Conservation (phyloP, 352 stramenopile species). For the Phytopythium chamaehyphon region DNA sequence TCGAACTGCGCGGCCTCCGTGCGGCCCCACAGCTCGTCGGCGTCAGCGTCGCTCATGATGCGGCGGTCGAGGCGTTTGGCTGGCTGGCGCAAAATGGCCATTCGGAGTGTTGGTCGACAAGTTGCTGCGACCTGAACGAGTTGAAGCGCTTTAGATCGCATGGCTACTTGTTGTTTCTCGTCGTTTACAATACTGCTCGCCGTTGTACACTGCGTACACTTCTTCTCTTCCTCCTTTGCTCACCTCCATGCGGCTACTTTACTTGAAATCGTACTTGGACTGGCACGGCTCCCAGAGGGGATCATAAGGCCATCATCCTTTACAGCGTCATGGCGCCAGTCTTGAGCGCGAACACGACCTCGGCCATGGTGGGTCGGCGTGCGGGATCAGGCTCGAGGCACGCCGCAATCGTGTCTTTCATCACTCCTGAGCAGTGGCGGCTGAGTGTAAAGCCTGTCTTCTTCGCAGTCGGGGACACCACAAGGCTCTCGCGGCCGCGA, state of each 20-base stretch:
- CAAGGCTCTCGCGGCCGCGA: conserved; percentile 15
- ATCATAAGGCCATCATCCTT: conserved; percentile 4
- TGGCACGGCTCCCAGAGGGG: neutral
- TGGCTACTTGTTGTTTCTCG: neutral
- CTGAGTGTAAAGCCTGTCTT: conserved; percentile 56
- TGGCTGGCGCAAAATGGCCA: neutral
- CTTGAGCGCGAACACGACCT: conserved; percentile 56
- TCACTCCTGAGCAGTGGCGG: conserved; percentile 47
- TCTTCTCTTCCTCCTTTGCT: neutral
- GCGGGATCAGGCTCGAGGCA: conserved; percentile 55
- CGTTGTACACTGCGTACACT: no score
- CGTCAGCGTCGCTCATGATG: conserved; percentile 4
- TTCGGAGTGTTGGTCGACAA: neutral
- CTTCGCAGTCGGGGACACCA: conserved; percentile 30
- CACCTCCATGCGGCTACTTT: neutral
- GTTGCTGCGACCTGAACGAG: neutral
- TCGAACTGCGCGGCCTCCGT: conserved; percentile 28
- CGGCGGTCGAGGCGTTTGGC: neutral
- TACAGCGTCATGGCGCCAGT: conserved; percentile 55
- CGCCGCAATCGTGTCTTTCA: conserved; percentile 60
- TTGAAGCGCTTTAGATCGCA: neutral
- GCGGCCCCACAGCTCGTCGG: conserved; percentile 26
- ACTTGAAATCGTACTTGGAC: neutral
- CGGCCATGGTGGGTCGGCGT: conserved; percentile 51
- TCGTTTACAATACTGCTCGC: neutral